These are phyloP conservation scores for Sphaerostilbella broomeana DNA, from an alignment of 2,329 filamentous ascomycete species.

Conservation along the genomic window DNA sequence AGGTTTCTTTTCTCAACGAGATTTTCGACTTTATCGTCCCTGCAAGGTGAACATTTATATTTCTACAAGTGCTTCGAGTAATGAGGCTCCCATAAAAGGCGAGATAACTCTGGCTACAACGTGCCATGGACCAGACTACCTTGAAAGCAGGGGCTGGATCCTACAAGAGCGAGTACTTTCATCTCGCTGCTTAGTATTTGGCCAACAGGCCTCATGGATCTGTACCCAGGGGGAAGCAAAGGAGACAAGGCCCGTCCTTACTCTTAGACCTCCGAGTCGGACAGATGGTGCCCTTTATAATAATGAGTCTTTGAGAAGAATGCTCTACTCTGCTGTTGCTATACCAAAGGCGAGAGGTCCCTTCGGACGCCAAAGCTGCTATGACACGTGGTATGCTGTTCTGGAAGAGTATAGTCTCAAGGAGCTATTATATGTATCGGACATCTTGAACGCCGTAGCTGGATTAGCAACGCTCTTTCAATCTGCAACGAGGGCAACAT, in stretches of 20 bases:
- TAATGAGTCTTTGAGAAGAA: neutral
- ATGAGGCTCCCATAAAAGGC: neutral
- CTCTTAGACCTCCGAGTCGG: neutral
- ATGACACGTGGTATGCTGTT: slow-evolving; percentile 13
- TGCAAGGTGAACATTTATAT: slow-evolving; percentile 9
- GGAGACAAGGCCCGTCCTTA: slow-evolving; percentile 9
- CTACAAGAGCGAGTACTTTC: slow-evolving; percentile 9
- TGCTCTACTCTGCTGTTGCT: neutral
- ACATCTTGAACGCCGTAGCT: slow-evolving; percentile 11
- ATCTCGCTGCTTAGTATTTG: slow-evolving; percentile 11
- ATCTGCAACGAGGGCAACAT: neutral
- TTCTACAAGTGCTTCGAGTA: neutral
- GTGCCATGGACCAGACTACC: slow-evolving; percentile 11
- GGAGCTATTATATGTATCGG: slow-evolving; percentile 1
- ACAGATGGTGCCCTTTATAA: neutral
- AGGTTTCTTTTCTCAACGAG: slow-evolving; percentile 9
- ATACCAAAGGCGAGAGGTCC: neutral
- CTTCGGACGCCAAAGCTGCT: neutral
- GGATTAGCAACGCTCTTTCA: slow-evolving; percentile 5
- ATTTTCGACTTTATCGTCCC: slow-evolving; percentile 9
- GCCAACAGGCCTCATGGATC: slow-evolving; percentile 14
- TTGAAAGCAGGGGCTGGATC: slow-evolving; percentile 10
- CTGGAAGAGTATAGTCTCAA: slow-evolving; percentile 13
- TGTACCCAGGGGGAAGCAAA: slow-evolving; percentile 13
- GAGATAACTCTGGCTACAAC: slow-evolving; percentile 12